Conservation (phyloP, 2,329 filamentous ascomycete species). For the Fusarium sp. region DNA sequence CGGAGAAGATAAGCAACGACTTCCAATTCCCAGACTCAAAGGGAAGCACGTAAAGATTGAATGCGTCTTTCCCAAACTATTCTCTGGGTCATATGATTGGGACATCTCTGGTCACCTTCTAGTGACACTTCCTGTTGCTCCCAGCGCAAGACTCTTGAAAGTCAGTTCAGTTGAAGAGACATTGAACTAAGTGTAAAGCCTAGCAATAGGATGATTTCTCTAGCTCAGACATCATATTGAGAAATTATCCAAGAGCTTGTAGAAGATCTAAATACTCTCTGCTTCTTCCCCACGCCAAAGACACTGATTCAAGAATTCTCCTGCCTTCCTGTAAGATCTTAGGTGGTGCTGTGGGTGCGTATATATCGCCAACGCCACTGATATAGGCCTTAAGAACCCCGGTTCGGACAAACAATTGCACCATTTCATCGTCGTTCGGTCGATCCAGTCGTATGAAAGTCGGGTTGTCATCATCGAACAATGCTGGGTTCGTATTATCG, state of each 20-base stretch:
- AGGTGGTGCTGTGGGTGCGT: slow-evolving; percentile 26
- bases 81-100: neutral
- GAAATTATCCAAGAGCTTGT: neutral
- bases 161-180: neutral
- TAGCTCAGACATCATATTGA: too few relatives aligned
- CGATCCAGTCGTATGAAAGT: slow-evolving; percentile 68
- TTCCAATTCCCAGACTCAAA: neutral
- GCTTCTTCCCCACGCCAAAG: slow-evolving; percentile 39
- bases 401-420: slow-evolving; percentile 67
- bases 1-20: neutral
- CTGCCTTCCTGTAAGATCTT: slow-evolving; percentile 44
- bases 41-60: neutral
- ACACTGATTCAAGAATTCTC: slow-evolving; percentile 35
- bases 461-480: slow-evolving; percentile 40
- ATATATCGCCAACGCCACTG: slow-evolving; percentile 67
- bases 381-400: slow-evolving; percentile 66
- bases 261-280: slow-evolving; percentile 16
- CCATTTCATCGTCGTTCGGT: slow-evolving; percentile 70
- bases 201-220: neutral
- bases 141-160: neutral
- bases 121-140: neutral
- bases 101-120: neutral
- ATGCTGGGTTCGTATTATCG: neutral
- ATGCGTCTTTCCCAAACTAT: neutral
- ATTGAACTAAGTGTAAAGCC: neutral